Conservation (phyloP, 768 basidiomycete species). For the Boletus vermiculosoides region DNA sequence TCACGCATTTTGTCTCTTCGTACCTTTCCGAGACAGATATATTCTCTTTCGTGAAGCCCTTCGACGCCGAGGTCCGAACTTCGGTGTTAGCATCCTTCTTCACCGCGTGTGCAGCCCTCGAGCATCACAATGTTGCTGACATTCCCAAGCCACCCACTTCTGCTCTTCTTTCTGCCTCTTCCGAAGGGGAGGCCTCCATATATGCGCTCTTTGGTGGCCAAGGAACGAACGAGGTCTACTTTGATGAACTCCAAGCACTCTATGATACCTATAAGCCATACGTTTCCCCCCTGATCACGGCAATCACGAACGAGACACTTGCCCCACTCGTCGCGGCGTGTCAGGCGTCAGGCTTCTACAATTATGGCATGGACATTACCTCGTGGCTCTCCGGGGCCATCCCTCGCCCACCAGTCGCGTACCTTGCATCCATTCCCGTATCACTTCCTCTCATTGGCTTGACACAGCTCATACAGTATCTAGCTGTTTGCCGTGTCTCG, state of each 20-base stretch:
- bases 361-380: constrained; percentile 74
- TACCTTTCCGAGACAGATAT: constrained; percentile 76
- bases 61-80: constrained; percentile 73
- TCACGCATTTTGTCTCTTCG: constrained; percentile 73
- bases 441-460: constrained; percentile 96
- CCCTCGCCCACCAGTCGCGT: constrained; percentile 74
- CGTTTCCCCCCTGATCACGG: constrained; percentile 66
- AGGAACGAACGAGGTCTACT: constrained; percentile 97
- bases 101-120: constrained; percentile 67
- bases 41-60: constrained; percentile 75
- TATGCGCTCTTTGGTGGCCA: constrained; percentile 98
- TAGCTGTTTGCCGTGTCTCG: constrained; percentile 73
- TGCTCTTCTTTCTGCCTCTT: constrained; percentile 65
- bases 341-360: constrained; percentile 61
- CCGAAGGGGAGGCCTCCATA: constrained; percentile 64
- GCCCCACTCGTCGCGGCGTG: constrained; percentile 64
- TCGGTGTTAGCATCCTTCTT: constrained; percentile 79
- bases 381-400: constrained; percentile 78
- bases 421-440: constrained; percentile 90
- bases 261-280: constrained; percentile 92
- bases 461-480: constrained; percentile 92
- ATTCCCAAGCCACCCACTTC: constrained; percentile 63
- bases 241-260: constrained; percentile 89
- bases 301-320: constrained; percentile 66
- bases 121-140: constrained; percentile 49